Evolutionary conservation across 768 basidiomycete species (phyloP).

Genomic region (Leucosporidium creatinivorum): DNA sequence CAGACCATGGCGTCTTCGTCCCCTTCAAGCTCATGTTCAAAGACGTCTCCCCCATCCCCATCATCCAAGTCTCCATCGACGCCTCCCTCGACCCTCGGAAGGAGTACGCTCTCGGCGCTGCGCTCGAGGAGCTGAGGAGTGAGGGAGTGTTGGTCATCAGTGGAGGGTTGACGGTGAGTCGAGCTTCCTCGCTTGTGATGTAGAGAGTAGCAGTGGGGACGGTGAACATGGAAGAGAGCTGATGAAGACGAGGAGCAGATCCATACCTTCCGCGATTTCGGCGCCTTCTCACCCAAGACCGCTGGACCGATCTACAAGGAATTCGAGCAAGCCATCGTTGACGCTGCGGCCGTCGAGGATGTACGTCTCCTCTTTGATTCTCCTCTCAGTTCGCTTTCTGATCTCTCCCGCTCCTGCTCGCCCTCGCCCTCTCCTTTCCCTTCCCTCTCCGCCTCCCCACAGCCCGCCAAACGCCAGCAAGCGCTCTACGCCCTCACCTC

Average conservation of each 20-base stretch:
- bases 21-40: constrained; percentile 69
- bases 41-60: constrained; percentile 51
- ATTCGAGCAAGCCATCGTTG: constrained; percentile 57
- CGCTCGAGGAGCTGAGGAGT: constrained; percentile 55
- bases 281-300: constrained; percentile 50
- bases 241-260: background rate
- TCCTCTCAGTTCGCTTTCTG: background rate
- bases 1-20: constrained; percentile 70
- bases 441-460: background rate
- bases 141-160: constrained; percentile 59
- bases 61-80: constrained; percentile 58
- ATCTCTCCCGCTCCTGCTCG: too few relatives aligned
- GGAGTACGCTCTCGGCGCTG: constrained; percentile 61
- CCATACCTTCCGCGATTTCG: constrained; percentile 44
- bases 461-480: constrained; percentile 53
- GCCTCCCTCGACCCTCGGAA: constrained; percentile 53
- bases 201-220: too few relatives aligned
- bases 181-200: too few relatives aligned
- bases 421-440: background rate
- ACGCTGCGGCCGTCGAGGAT: constrained; percentile 45
- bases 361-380: background rate
- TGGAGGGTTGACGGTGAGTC: too few relatives aligned
- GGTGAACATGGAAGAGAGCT: too few relatives aligned
- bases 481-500: constrained; percentile 53
- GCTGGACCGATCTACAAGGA: constrained; percentile 50